Base-by-base conservation (phyloP, 352 stramenopile genomes). In the Phytophthora hibernalis region DNA sequence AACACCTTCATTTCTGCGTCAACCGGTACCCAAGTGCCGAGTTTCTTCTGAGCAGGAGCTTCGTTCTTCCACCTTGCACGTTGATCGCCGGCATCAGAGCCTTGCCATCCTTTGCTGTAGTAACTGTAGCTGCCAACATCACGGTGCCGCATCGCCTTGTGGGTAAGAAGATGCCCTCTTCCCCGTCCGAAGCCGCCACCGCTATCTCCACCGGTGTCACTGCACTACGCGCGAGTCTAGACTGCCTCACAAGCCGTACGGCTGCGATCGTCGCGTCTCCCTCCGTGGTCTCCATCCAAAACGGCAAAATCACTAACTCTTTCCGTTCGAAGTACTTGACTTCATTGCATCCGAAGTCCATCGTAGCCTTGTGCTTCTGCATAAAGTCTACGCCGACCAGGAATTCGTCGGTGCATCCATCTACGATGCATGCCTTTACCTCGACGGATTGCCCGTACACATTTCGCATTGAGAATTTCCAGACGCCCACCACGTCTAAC, bases 11-110 rank as follows among this genome's bases (percentile, higher is more conserved):
- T 52, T 9, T 67, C 66, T 1, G 33, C 5, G 0, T 61, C 31
- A 7, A 69, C 1, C 5, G 66, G 66, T 15, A 74, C 28, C 54
- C 66, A 74, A 1, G 13, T 52, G 11, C 66, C 66, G 0, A 74
- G 26, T 9, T 58, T 33, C 18, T 40, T 20, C 20, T 64, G 50
- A 22, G 9, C 31, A 60, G 66, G 1, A 67, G 26, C 9, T 66
- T 59, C 13, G 35, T 31, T 0, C 13, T 10, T 9, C 40, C 38
- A 11, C 54, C 54, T 1, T 42, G 9, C 4, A 61, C 20, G 18
- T 67, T 74, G 18, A 74, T 37, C 1, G 60, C 44, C 7, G 66
- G 66, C 1, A 70, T 50, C 40, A 31, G 37, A 2, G 47, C 20
- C 9, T 57, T 44, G 1, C 57, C 37, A n/a, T 56, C 33, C 1